Conservation (phyloP, 352 stramenopile genomes). For the Pythium pectinolyticum region DNA sequence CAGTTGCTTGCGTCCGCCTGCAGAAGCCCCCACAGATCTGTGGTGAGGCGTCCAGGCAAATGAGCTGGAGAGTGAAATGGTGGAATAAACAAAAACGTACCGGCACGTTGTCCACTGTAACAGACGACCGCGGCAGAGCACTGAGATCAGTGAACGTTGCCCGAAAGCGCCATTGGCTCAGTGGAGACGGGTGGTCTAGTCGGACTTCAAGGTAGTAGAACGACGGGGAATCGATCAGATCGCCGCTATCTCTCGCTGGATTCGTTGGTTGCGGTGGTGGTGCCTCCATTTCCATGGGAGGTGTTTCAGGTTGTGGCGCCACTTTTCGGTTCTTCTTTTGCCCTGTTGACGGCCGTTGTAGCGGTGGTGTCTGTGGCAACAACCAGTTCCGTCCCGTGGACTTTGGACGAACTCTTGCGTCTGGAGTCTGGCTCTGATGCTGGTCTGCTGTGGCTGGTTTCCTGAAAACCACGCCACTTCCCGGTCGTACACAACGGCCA, state of each 20-base stretch:
- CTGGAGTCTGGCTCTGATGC: too few relatives aligned
- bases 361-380: neutral
- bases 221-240: conserved; percentile 27
- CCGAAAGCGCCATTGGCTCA: conserved; percentile 45
- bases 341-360: neutral
- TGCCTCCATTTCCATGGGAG: neutral
- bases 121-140: conserved; percentile 22
- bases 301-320: neutral
- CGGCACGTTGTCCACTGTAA: conserved; percentile 44
- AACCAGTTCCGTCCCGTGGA: conserved; percentile 20
- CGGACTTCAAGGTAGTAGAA: conserved; percentile 61
- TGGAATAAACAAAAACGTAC: conserved; percentile 17
- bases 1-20: conserved; percentile 50
- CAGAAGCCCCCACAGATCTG: too few relatives aligned
- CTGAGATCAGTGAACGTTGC: conserved; percentile 49
- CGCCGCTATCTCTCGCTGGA: neutral
- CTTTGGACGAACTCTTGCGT: too few relatives aligned
- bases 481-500: too few relatives aligned
- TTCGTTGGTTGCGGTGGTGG: neutral
- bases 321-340: conserved; percentile 7
- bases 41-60: too few relatives aligned
- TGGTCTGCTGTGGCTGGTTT: too few relatives aligned
- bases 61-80: too few relatives aligned
- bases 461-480: too few relatives aligned
- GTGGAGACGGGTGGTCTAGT: conserved; percentile 39